These are phyloP conservation scores for Metarhizium brunneum DNA, from an alignment of 2,329 filamentous ascomycete genomes.

Conservation along the genomic window DNA sequence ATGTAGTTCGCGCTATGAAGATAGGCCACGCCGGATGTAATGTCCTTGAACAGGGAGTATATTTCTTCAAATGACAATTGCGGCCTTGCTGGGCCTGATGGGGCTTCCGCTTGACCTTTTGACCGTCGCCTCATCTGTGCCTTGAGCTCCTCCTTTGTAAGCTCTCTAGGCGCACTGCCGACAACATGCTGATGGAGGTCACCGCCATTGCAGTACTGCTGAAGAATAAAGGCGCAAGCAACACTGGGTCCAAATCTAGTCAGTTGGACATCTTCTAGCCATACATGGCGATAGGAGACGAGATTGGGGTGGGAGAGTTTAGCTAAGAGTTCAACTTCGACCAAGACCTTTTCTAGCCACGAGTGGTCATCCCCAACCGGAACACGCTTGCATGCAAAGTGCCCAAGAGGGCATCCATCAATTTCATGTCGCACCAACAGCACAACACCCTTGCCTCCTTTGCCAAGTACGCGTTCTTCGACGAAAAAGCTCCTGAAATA, in stretches of 20 bases:
- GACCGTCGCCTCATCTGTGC: slow-evolving; percentile 77
- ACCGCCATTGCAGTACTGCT: slow-evolving; percentile 93
- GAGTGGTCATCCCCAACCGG: slow-evolving; percentile 90
- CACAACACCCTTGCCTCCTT: slow-evolving; percentile 90
- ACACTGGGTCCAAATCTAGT: slow-evolving; percentile 84
- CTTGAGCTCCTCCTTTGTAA: slow-evolving; percentile 78
- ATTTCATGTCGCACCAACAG: slow-evolving; percentile 88
- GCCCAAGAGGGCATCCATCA: slow-evolving; percentile 77
- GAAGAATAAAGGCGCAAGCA: slow-evolving; percentile 90
- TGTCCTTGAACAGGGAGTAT: slow-evolving; percentile 92
- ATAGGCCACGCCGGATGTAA: slow-evolving; percentile 84
- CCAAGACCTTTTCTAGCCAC: slow-evolving; percentile 88
- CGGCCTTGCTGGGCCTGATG: slow-evolving; percentile 37
- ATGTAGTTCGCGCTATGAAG: slow-evolving; percentile 89
- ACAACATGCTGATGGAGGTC: slow-evolving; percentile 83
- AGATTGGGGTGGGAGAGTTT: slow-evolving; percentile 89
- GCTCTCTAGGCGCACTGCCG: slow-evolving; percentile 52
- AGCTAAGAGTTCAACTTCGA: slow-evolving; percentile 88
- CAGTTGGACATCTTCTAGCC: slow-evolving; percentile 82
- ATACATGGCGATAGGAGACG: slow-evolving; percentile 94
- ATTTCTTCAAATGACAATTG: slow-evolving; percentile 75
- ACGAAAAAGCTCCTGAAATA: slow-evolving; percentile 93
- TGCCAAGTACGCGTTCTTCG: slow-evolving; percentile 75
- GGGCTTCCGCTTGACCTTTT: slow-evolving; percentile 61
- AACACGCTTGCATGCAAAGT: slow-evolving; percentile 94